phyloP scores from a whole-genome alignment of 768 basidiomycete species.

The Suillus occidentalis region DNA sequence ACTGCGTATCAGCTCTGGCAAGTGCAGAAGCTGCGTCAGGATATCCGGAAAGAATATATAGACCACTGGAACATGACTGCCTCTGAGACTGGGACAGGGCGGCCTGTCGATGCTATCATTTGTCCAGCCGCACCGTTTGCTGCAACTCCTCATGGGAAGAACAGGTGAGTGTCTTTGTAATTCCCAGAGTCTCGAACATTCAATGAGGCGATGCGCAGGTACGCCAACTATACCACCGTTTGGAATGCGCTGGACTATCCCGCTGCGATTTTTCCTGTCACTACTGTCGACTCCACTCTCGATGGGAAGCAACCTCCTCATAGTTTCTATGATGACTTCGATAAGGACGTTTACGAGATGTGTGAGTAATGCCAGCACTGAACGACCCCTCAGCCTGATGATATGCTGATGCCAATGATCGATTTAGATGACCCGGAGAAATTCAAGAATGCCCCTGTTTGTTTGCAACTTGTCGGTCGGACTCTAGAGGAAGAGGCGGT shows the following conservation, averaged over 20 bases:
- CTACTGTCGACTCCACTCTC: conserved; percentile 51
- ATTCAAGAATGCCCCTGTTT: conserved; percentile 59
- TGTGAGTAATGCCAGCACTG: conserved; percentile 42
- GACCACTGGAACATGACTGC: conserved; percentile 61
- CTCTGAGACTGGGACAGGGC: conserved; percentile 56
- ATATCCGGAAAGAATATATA: conserved; percentile 56
- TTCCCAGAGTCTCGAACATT: conserved; percentile 7
- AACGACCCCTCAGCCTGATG: not conserved
- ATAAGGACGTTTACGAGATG: conserved; percentile 49
- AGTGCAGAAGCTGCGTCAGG: conserved; percentile 47
- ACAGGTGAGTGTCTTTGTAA: conserved; percentile 38
- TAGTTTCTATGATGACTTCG: conserved; percentile 47
- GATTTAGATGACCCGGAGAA: conserved; percentile 54
- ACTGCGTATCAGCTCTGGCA: conserved; percentile 71
- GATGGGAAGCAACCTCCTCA: conserved; percentile 49
- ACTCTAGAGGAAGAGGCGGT: conserved; percentile 78
- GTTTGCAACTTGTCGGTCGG: conserved; percentile 65
- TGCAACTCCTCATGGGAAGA: conserved; percentile 64
- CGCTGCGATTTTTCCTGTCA: conserved; percentile 62
- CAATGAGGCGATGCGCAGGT: conserved; percentile 30
- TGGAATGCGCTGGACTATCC: conserved; percentile 74
- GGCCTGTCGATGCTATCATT: conserved; percentile 78
- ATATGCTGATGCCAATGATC: conserved; percentile 7
- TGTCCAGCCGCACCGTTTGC: conserved; percentile 58
- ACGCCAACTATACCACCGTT: conserved; percentile 54